These are phyloP conservation scores for Trichoderma hamatum DNA, from an alignment of 2,329 filamentous ascomycete genomes.

Conservation along the genomic window DNA sequence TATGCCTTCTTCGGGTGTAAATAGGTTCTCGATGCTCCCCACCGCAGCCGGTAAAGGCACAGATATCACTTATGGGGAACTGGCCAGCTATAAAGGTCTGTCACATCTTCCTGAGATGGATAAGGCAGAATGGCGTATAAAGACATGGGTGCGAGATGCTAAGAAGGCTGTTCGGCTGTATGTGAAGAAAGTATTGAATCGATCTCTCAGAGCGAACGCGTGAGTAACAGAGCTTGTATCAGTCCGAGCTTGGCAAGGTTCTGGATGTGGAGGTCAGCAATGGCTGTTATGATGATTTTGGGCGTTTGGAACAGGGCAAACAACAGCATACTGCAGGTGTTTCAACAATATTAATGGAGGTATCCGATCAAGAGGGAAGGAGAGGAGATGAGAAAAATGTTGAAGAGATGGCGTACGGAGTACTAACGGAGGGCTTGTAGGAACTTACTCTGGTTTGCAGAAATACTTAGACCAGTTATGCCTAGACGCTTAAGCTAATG, in stretches of 20 bases:
- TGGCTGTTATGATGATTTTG: conserved; percentile 8
- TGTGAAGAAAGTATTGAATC: conserved; percentile 39
- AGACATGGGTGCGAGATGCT: conserved; percentile 41
- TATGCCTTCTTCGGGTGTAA: background rate
- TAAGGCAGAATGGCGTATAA: conserved; percentile 36
- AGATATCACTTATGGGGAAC: background rate
- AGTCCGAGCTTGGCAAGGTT: background rate
- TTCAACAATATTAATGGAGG: background rate
- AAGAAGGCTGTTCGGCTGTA: conserved; percentile 40
- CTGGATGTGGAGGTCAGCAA: conserved; percentile 16
- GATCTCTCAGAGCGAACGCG: conserved; percentile 33
- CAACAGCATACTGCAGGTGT: background rate
- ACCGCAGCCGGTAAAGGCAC: background rate
- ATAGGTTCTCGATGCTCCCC: background rate
- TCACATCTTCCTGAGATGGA: conserved; percentile 29
- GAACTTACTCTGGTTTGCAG: conserved; percentile 11
- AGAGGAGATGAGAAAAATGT: background rate
- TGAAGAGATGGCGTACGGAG: background rate
- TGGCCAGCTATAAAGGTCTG: conserved; percentile 12
- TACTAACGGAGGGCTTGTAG: background rate
- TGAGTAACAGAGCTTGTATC: conserved; percentile 16
- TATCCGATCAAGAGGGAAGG: background rate
- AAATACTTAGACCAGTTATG: conserved; percentile 12
- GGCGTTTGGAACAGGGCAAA: conserved; percentile 28
- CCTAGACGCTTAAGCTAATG: background rate